Conservation (phyloP, 1,284 basidiomycete genomes). For the Heterobasidion parviporum region DNA sequence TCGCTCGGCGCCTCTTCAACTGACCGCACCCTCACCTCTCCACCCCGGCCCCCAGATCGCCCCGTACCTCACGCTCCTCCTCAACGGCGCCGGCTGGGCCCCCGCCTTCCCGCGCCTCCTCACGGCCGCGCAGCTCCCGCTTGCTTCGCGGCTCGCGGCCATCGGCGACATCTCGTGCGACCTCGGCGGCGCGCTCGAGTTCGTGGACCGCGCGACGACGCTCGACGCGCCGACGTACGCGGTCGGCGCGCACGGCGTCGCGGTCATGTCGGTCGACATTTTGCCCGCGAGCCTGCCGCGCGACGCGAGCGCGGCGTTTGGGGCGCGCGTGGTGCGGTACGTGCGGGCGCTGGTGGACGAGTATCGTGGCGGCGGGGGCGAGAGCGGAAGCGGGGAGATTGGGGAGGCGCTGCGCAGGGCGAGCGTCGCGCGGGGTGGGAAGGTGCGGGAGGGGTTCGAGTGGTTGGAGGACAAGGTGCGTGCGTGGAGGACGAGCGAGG, state of each 20-base stretch:
- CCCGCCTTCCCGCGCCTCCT: constrained; percentile 72
- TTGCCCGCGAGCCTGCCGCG: constrained; percentile 76
- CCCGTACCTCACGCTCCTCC: constrained; percentile 74
- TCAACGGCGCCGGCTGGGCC: constrained; percentile 84
- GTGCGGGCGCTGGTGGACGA: constrained; percentile 46
- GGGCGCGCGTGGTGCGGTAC: constrained; percentile 58
- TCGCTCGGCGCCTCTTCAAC: not conserved
- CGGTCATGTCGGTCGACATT: constrained; percentile 85
- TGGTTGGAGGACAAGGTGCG: constrained; percentile 54
- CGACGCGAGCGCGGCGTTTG: constrained; percentile 78
- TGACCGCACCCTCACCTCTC: not conserved
- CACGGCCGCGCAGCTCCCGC: constrained; percentile 53
- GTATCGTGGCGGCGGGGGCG: constrained; percentile 21
- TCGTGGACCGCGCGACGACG: constrained; percentile 68
- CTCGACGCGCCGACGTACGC: constrained; percentile 70
- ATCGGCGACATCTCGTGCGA: constrained; percentile 87
- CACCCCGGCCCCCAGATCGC: constrained; percentile 46
- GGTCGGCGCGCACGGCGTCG: constrained; percentile 40
- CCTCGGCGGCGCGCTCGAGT: constrained; percentile 80
- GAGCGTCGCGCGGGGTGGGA: constrained; percentile 60
- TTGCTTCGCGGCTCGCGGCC: constrained; percentile 40
- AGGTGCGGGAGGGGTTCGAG: constrained; percentile 41
- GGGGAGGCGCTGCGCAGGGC: constrained; percentile 51
- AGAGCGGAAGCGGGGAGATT: constrained; percentile 26
- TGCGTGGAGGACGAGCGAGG: constrained; percentile 25